Evolutionary conservation across 768 basidiomycete species (phyloP).

Genomic region (Lactarius trivialis): DNA sequence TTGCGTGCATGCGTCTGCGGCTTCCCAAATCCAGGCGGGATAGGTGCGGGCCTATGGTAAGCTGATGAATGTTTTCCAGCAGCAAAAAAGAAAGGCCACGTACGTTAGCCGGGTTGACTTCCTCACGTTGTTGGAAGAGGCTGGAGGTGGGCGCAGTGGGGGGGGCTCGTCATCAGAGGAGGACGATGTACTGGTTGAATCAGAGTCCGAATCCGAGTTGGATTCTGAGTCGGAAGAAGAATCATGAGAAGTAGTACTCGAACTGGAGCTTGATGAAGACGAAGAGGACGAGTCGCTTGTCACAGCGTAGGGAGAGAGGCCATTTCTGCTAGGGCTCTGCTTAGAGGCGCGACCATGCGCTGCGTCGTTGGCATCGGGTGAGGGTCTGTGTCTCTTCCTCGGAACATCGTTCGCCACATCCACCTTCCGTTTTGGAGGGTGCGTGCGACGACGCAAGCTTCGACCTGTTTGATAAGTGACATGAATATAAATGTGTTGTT

Average conservation of each 20-base stretch:
- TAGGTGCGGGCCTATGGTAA: constrained; percentile 23
- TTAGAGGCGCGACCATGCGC: neutral
- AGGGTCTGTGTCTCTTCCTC: constrained; percentile 7
- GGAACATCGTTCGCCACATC: neutral
- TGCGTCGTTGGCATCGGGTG: neutral
- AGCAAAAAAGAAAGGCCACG: neutral
- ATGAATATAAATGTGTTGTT: neutral
- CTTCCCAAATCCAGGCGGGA: constrained; percentile 59
- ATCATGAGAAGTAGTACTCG: constrained; percentile 19
- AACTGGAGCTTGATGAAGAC: constrained; percentile 3
- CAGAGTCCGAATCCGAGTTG: constrained; percentile 26
- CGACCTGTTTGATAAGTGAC: neutral
- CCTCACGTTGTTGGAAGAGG: neutral
- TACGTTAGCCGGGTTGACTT: constrained; percentile 5
- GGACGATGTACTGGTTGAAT: constrained; percentile 24
- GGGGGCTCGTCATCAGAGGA: constrained; percentile 15
- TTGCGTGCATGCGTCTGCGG: constrained; percentile 51
- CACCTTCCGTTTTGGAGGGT: constrained; percentile 10
- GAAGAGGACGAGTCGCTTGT: neutral
- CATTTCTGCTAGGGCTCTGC: neutral
- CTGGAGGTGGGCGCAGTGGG: neutral
- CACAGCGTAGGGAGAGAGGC: neutral
- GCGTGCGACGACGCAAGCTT: constrained; percentile 14
- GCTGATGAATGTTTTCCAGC: neutral
- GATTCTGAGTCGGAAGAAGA: constrained; percentile 25